Evolutionary conservation across 2,329 filamentous ascomycete species (phyloP).

Genomic region (Xylaria arbuscula): DNA sequence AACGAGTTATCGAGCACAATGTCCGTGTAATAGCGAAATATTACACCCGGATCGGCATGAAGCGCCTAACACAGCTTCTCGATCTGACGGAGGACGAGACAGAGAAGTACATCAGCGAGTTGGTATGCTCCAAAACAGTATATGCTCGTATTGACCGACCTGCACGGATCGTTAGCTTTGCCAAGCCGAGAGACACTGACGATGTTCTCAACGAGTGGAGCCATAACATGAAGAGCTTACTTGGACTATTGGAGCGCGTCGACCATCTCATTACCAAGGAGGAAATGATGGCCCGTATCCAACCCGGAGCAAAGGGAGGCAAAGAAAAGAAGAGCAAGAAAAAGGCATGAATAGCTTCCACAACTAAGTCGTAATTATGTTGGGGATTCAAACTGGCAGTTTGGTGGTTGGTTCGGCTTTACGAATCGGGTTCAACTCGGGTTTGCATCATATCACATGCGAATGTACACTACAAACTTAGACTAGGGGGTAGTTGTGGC

Average conservation of each 20-base stretch:
- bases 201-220: slow-evolving; percentile 99
- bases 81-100: slow-evolving; percentile 96
- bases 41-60: slow-evolving; percentile 96
- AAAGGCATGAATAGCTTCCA: slow-evolving; percentile 43
- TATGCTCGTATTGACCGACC: slow-evolving; percentile 97
- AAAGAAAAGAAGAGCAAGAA: slow-evolving; percentile 55
- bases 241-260: slow-evolving; percentile 87
- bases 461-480: slow-evolving; percentile 49
- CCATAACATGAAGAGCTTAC: slow-evolving; percentile 93
- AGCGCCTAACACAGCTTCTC: slow-evolving; percentile 87
- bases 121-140: slow-evolving; percentile 97
- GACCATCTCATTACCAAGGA: slow-evolving; percentile 99
- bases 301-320: slow-evolving; percentile 66
- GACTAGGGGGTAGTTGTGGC: slow-evolving; percentile 41
- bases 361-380: slow-evolving; percentile 36
- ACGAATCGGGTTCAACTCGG: slow-evolving; percentile 33
- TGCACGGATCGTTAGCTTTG: slow-evolving; percentile 90
- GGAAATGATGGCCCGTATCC: slow-evolving; percentile 99
- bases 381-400: slow-evolving; percentile 13
- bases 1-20: slow-evolving; percentile 99
- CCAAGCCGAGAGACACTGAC: slow-evolving; percentile 92
- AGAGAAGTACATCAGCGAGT: slow-evolving; percentile 97
- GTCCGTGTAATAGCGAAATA: slow-evolving; percentile 98
- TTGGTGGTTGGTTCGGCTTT: slow-evolving; percentile 26
- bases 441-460: slow-evolving; percentile 46